Evolutionary conservation across 208 protist species (phyloP).

Genomic region (Leishmania major): DNA sequence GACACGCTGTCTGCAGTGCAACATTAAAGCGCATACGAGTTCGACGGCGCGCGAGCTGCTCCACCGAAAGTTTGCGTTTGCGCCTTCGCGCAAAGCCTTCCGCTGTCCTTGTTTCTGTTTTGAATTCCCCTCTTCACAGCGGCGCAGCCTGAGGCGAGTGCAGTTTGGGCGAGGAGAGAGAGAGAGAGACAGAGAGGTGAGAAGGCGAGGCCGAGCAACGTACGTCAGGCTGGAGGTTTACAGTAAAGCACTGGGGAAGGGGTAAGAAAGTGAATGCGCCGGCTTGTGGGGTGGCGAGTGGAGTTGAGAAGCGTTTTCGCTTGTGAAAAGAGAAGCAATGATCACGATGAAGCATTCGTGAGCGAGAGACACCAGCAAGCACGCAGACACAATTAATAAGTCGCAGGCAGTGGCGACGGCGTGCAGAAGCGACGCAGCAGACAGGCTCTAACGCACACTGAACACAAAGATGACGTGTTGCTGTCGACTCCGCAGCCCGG

Average conservation of each 20-base stretch:
- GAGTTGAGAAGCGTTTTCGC: slow-evolving; percentile 3
- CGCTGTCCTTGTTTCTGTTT: background rate
- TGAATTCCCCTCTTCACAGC: background rate
- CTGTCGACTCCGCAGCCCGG: background rate
- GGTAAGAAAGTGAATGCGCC: background rate
- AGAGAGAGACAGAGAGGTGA: background rate
- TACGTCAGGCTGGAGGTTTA: background rate
- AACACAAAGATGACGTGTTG: background rate
- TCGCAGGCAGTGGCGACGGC: background rate
- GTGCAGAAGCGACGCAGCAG: background rate
- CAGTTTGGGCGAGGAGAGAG: background rate
- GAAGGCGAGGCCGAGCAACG: background rate
- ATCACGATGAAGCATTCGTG: background rate
- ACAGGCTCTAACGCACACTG: background rate
- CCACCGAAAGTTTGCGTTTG: background rate
- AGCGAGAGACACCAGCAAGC: background rate
- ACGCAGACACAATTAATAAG: background rate
- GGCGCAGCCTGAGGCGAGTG: background rate
- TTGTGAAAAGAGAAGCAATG: background rate
- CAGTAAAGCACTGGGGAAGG: background rate
- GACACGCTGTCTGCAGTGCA: background rate
- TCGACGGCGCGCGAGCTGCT: background rate
- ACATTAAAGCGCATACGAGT: background rate
- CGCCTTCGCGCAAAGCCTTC: background rate
- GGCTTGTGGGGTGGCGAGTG: background rate